Percentiles rank a stretch among this genome's conserved stretches.
phyloP scores from a whole-genome alignment of 495 filamentous ascomycete genomes.

The Penicillium turbatum region DNA sequence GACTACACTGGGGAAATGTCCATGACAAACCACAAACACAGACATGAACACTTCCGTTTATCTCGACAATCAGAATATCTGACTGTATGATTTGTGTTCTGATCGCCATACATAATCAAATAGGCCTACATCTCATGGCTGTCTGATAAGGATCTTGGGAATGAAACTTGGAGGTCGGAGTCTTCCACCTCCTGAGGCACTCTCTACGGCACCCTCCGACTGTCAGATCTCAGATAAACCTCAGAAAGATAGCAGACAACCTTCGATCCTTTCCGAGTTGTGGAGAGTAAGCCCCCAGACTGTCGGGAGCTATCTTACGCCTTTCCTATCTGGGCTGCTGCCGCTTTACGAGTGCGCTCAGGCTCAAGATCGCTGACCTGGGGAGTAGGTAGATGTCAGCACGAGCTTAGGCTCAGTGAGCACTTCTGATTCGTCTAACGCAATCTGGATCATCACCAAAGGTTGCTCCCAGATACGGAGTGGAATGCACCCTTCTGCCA shows the following conservation, averaged over 20 bases:
- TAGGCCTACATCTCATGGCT: not conserved
- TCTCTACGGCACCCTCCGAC: conserved; percentile 5
- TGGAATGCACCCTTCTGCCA: too few species aligned
- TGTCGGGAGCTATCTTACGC: not conserved
- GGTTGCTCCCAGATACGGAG: too few species aligned
- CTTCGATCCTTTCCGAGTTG: not conserved
- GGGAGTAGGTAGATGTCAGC: too few species aligned
- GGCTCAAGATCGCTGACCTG: too few species aligned
- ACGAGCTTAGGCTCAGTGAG: too few species aligned
- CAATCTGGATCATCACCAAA: too few species aligned
- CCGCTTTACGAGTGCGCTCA: too few species aligned
- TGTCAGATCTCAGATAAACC: conserved; percentile 4
- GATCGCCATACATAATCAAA: not conserved
- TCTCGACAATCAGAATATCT: not conserved
- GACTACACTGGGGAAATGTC: not conserved
- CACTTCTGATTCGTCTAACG: too few species aligned
- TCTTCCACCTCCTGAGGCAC: not conserved
- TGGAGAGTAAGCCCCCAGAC: not conserved
- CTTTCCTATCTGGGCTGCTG: too few species aligned
- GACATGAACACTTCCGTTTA: too few species aligned
- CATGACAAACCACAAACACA: not conserved
- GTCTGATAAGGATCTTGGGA: conserved; percentile 1
- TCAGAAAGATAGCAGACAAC: conserved; percentile 1
- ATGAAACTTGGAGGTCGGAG: not conserved
- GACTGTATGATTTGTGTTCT: not conserved